phyloP scores from a whole-genome alignment of 192 early-diverging fungal species.

The Backusella tarrabulga region DNA sequence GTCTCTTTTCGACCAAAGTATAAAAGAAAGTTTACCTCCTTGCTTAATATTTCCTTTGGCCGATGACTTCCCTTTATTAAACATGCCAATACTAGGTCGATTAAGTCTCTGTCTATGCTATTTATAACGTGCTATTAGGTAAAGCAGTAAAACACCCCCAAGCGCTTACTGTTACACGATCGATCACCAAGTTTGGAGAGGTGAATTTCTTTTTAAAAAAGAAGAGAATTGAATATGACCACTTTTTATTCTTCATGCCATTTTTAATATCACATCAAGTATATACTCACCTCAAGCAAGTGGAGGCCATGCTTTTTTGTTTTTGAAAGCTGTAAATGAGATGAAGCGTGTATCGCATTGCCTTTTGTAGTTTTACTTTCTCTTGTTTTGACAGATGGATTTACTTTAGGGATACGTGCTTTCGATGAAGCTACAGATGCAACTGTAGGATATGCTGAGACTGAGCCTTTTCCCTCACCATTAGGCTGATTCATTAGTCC shows the following conservation, averaged over 20 bases:
- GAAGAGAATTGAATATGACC: background rate
- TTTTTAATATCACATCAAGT: background rate
- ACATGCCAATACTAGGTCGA: background rate
- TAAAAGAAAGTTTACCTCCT: background rate
- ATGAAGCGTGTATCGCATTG: background rate
- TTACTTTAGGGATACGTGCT: background rate
- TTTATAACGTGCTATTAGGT: background rate
- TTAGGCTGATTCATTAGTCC: background rate
- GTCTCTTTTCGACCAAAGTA: background rate
- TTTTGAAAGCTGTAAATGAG: background rate
- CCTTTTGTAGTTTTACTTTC: background rate
- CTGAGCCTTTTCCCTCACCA: background rate
- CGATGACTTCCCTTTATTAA: slow-evolving; percentile 21
- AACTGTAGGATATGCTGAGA: background rate
- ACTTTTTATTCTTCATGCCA: background rate
- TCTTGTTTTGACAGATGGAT: background rate
- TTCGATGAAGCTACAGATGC: background rate
- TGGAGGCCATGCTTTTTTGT: background rate
- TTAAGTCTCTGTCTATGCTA: background rate
- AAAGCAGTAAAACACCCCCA: too few species aligned
- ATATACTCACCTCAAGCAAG: background rate
- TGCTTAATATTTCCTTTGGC: background rate
- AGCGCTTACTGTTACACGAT: background rate
- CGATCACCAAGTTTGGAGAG: slow-evolving; percentile 4
- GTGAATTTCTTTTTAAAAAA: slow-evolving; percentile 1